phyloP scores from a whole-genome alignment of 73 alveolate genomes.

The Paramecium sonneborni region DNA sequence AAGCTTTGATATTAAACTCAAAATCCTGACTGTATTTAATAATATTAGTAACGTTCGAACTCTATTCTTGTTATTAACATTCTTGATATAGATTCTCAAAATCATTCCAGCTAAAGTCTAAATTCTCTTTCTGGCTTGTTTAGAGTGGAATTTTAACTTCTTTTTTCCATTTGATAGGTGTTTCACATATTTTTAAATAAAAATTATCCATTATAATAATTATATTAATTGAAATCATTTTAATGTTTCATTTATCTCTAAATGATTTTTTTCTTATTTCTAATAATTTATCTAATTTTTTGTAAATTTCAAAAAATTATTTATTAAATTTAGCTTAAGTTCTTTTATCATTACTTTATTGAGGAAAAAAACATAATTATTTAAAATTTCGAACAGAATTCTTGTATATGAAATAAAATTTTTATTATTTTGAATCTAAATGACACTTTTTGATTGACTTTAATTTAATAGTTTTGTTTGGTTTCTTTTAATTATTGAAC shows the following conservation, averaged over 20 bases:
- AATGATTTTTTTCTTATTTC: background rate
- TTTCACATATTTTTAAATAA: background rate
- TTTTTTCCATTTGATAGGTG: background rate
- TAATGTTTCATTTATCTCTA: background rate
- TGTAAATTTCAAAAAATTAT: background rate
- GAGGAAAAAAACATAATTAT: background rate
- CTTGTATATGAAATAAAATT: background rate
- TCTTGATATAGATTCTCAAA: background rate
- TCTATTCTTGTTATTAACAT: background rate
- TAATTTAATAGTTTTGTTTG: background rate
- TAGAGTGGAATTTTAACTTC: background rate
- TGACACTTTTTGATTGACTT: background rate
- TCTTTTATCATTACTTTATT: background rate
- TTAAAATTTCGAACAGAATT: background rate
- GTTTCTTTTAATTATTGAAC: background rate
- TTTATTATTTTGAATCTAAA: background rate
- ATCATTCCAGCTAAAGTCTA: background rate
- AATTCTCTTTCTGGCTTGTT: background rate
- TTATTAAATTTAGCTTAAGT: background rate
- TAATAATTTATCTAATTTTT: background rate
- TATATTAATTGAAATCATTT: background rate
- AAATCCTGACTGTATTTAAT: background rate
- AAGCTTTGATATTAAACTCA: background rate
- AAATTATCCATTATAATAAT: constrained; percentile 10
- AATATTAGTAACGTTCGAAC: background rate